Percentiles rank a stretch among this genome's conserved stretches.
Evolutionary conservation across 805 yeast species (phyloP).

Genomic region (Lipomyces mesembrius): DNA sequence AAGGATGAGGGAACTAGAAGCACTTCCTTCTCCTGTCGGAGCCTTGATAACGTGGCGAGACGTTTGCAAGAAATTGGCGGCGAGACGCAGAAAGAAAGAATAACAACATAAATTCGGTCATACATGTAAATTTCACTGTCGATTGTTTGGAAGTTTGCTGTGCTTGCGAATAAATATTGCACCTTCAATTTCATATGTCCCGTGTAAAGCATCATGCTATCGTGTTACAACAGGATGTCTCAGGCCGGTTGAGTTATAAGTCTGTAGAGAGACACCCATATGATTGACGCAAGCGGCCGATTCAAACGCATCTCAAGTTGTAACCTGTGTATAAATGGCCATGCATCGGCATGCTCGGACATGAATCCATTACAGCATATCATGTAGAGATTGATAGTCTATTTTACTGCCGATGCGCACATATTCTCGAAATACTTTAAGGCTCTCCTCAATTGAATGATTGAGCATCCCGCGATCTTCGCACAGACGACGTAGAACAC

Average conservation of each 20-base stretch:
- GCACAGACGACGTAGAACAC: slow-evolving; percentile 24
- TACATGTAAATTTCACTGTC: too few relatives aligned
- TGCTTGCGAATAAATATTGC: too few relatives aligned
- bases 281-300: not conserved
- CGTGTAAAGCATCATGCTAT: too few relatives aligned
- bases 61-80: too few relatives aligned
- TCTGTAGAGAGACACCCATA: not conserved
- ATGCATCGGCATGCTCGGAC: not conserved
- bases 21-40: too few relatives aligned
- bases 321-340: not conserved
- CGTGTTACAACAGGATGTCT: not conserved
- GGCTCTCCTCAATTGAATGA: slow-evolving; percentile 20
- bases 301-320: not conserved
- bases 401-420: slow-evolving; percentile 9
- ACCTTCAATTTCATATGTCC: too few relatives aligned
- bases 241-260: not conserved
- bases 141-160: too few relatives aligned
- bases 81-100: too few relatives aligned
- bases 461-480: slow-evolving; percentile 23
- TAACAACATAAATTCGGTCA: too few relatives aligned
- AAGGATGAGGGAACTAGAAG: too few relatives aligned
- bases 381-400: slow-evolving; percentile 1
- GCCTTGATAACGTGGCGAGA: too few relatives aligned
- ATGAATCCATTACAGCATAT: not conserved
- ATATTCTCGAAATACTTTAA: slow-evolving; percentile 3